Percentiles rank a stretch among this genome's conserved stretches.
These are phyloP conservation scores for Byssothecium circinans DNA, from an alignment of 2,329 filamentous ascomycete genomes.

Conservation along the genomic window DNA sequence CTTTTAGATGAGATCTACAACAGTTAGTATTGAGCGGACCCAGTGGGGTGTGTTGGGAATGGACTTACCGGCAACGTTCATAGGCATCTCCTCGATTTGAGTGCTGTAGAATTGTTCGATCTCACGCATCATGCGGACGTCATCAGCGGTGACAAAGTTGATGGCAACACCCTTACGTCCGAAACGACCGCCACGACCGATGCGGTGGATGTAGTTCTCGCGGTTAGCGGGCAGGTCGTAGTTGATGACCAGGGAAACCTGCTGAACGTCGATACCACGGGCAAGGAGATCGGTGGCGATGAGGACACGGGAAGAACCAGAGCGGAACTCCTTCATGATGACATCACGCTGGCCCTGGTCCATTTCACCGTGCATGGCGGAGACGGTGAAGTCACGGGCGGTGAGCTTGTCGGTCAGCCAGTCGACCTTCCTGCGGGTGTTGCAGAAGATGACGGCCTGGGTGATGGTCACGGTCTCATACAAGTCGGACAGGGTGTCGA, in stretches of 20 bases:
- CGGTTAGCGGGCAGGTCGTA: conserved; percentile 98
- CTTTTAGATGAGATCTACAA: conserved; percentile 45
- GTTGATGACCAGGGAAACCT: conserved; percentile 99
- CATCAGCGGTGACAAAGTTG: conserved; percentile 99
- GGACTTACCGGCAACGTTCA: conserved; percentile 73
- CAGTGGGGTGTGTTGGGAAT: not conserved
- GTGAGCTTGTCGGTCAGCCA: conserved; percentile 99
- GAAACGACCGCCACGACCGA: conserved; percentile 99
- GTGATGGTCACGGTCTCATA: conserved; percentile 99
- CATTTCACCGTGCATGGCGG: conserved; percentile 99
- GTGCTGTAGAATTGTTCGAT: conserved; percentile 99
- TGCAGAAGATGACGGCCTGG: conserved; percentile 99
- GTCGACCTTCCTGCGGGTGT: conserved; percentile 99
- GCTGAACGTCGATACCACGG: conserved; percentile 99
- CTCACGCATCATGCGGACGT: conserved; percentile 99
- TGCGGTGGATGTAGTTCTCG: conserved; percentile 99
- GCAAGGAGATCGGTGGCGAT: conserved; percentile 97
- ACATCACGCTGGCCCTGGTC: conserved; percentile 95
- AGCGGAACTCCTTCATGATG: conserved; percentile 99
- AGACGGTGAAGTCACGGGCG: conserved; percentile 97
- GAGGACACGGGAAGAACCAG: conserved; percentile 95
- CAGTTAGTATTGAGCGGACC: conserved; percentile 13
- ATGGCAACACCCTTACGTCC: conserved; percentile 99
- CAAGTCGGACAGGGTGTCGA: conserved; percentile 96
- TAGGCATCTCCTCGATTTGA: conserved; percentile 99